Percentiles rank a stretch among this genome's conserved stretches.
phyloP scores from a whole-genome alignment of 768 basidiomycete species.

The Hydnomerulius pinastri region DNA sequence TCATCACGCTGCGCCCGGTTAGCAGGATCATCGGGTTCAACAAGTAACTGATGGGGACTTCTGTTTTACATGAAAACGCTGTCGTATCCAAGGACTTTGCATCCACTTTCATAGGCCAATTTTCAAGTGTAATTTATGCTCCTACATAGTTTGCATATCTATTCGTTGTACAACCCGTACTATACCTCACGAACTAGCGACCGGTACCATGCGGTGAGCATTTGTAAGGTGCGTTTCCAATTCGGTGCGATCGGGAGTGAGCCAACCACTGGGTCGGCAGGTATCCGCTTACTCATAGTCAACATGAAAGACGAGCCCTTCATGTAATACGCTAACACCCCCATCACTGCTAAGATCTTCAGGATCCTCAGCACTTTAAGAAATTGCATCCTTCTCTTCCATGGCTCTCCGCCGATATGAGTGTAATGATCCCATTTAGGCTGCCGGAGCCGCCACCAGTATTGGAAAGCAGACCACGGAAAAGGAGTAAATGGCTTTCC shows the following conservation, averaged over 20 bases:
- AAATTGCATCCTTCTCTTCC: conserved; percentile 18
- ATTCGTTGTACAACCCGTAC: not conserved
- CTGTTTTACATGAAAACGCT: not conserved
- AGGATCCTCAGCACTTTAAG: not conserved
- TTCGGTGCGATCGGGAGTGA: no score
- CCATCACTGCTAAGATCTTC: not conserved
- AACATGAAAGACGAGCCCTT: not conserved
- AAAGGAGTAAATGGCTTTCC: conserved; percentile 40
- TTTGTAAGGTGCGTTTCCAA: no score
- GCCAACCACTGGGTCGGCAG: no score
- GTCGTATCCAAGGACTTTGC: not conserved
- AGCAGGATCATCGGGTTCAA: conserved; percentile 62
- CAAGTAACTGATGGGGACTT: conserved; percentile 13
- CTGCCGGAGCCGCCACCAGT: conserved; percentile 33
- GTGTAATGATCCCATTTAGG: conserved; percentile 34
- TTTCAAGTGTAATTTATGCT: not conserved
- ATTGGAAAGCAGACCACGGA: conserved; percentile 31
- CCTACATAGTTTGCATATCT: not conserved
- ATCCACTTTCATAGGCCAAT: not conserved
- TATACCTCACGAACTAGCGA: not conserved
- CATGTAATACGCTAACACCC: not conserved
- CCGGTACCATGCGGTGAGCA: no score
- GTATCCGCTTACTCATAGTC: not conserved
- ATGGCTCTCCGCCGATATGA: conserved; percentile 38
- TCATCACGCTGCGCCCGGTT: conserved; percentile 58